Evolutionary conservation across 305 asterid species (phyloP).

Genomic region (Coffea humblotiana): DNA sequence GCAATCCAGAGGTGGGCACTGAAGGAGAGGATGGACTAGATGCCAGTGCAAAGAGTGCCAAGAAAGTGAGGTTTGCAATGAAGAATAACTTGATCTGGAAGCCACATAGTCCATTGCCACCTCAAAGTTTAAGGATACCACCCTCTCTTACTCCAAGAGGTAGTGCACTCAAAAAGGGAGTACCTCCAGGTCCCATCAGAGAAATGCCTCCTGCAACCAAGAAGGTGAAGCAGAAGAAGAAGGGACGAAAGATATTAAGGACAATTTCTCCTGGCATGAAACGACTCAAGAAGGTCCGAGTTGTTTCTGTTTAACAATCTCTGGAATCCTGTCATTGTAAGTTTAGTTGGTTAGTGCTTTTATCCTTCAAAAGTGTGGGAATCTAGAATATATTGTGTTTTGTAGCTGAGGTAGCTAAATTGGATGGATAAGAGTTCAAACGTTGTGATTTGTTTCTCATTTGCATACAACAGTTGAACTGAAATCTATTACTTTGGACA

Average conservation of each 20-base stretch:
- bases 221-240: conserved; percentile 39
- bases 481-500: neutral
- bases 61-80: conserved; percentile 86
- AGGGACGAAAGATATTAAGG: conserved; percentile 15
- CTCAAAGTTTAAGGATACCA: conserved; percentile 82
- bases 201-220: conserved; percentile 40
- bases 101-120: conserved; percentile 89
- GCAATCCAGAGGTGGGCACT: conserved; percentile 19
- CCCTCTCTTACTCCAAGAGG: conserved; percentile 94
- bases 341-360: conserved; percentile 5
- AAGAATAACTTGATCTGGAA: conserved; percentile 92
- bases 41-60: conserved; percentile 51
- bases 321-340: neutral
- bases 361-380: conserved; percentile 5
- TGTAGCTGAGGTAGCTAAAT: neutral
- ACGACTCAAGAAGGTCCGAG: neutral
- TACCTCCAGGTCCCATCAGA: conserved; percentile 81
- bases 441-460: neutral
- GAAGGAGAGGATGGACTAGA: conserved; percentile 35
- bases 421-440: neutral
- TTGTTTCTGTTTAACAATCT: neutral
- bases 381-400: conserved; percentile 2
- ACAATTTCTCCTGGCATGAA: conserved; percentile 7
- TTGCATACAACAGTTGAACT: conserved; percentile 4
- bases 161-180: conserved; percentile 94